Evolutionary conservation across 2,329 filamentous ascomycete genomes (phyloP), one percentile per base, ranked within the genome.

Genomic region (Penicillium corylophilum): DNA sequence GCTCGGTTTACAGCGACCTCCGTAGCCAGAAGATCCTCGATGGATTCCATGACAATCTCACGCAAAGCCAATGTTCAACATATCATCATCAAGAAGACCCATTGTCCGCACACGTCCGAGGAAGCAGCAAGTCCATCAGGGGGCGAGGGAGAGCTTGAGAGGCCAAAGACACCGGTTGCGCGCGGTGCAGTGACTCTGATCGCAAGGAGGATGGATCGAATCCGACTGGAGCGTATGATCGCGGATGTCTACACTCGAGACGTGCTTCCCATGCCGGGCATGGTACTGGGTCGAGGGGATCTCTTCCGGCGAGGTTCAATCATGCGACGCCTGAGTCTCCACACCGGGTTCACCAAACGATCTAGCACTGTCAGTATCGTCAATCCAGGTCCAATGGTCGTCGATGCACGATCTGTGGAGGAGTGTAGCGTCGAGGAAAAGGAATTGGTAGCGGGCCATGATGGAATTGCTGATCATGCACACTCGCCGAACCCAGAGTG

Each of bases 21-120:
- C 46, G 68, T 84, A 23, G 64, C 68, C n/a, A 72, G 76, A 33
- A 69, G 72, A 44, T 68, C 91, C 61, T 95, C 90, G 2, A 86
- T 95, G 55, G 89, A 93, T 61, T 82, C 90, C 53, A 84, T 90
- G 24, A 86, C 87, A 1, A 90, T 90, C 0, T 78, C 91, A 22
- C 85, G 87, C 15, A 89, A 85, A 60, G 81, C 82, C 13, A 79
- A 84, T 36, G 71, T 87, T 46, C 87, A 82, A 56, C 89, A 94
- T 64, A 85, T 96, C 46, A 87, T 95, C 43, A 83, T 96, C 65
- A 93, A 89, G 66, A 95, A 95, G 64, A 96, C 92, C 0, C 86
- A 86, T 61, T 81, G 83, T 2, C 77, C 83, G 42, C 86, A 85
- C 61, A 82, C 86, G 39, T 68, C 74, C 6, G 71, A 81, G 5